Evolutionary conservation across 2,329 filamentous ascomycete genomes (phyloP).

Genomic region (Trichoderma oligosporum): DNA sequence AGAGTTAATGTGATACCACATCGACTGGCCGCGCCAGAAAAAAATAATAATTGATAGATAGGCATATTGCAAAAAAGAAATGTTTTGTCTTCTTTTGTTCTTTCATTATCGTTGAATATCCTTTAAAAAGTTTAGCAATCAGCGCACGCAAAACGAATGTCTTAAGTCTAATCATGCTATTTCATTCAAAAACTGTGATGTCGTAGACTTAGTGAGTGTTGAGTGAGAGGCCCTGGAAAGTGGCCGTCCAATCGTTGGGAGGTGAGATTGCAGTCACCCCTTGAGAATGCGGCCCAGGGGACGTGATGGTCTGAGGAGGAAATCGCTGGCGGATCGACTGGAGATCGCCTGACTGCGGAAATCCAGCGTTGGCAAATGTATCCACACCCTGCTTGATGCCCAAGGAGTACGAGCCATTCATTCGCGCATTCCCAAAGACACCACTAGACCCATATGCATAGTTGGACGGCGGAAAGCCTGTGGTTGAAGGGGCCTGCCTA

Average conservation of each 20-base stretch:
- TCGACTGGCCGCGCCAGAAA: not conserved
- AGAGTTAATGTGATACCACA: not conserved
- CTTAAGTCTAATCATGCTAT: constrained; percentile 16
- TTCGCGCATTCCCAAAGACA: constrained; percentile 34
- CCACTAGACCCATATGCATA: constrained; percentile 35
- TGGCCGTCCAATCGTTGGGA: constrained; percentile 57
- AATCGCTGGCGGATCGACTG: constrained; percentile 47
- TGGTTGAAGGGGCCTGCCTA: constrained; percentile 37
- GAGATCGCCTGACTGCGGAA: constrained; percentile 42
- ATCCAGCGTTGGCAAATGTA: constrained; percentile 29
- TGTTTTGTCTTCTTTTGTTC: constrained; percentile 19
- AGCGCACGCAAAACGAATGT: constrained; percentile 7
- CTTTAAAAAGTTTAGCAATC: constrained; percentile 3
- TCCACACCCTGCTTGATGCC: constrained; percentile 31
- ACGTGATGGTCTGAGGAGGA: constrained; percentile 38
- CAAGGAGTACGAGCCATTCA: constrained; percentile 30
- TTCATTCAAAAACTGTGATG: not conserved
- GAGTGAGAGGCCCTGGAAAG: constrained; percentile 69
- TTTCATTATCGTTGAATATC: constrained; percentile 13
- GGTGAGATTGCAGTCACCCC: constrained; percentile 40
- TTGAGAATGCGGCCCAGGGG: constrained; percentile 35
- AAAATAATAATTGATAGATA: not conserved
- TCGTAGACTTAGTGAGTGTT: constrained; percentile 50
- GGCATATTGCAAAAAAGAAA: constrained; percentile 11
- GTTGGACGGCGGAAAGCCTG: constrained; percentile 35